These are phyloP conservation scores for Crithidia expoeki DNA, from an alignment of 208 protist genomes.

Conservation along the genomic window DNA sequence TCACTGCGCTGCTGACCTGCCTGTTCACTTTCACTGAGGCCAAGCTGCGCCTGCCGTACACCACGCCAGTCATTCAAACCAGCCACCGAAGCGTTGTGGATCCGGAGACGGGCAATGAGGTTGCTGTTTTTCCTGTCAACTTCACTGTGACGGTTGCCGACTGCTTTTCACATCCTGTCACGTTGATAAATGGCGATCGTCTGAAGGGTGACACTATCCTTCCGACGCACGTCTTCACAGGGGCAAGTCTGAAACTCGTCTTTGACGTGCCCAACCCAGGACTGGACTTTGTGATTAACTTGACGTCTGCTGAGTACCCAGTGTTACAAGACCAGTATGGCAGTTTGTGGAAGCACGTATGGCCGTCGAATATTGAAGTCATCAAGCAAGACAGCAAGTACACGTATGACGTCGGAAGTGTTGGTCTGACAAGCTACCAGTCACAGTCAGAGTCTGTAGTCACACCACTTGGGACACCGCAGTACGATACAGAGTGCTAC, in stretches of 20 bases:
- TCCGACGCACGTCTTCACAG: slow-evolving; percentile 17
- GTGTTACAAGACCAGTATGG: slow-evolving; percentile 23
- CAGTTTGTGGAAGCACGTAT: slow-evolving; percentile 22
- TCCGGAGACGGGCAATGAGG: slow-evolving; percentile 14
- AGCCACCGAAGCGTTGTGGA: slow-evolving; percentile 8
- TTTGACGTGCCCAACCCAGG: slow-evolving; percentile 36
- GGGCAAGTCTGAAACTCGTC: slow-evolving; percentile 14
- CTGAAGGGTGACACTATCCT: slow-evolving; percentile 6
- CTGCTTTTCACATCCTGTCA: slow-evolving; percentile 12
- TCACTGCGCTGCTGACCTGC: neutral
- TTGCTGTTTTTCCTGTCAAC: slow-evolving; percentile 24
- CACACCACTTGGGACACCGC: slow-evolving; percentile 13
- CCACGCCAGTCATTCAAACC: slow-evolving; percentile 26
- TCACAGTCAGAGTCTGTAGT: slow-evolving; percentile 30
- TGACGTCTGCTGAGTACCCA: slow-evolving; percentile 22
- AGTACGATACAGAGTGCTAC: slow-evolving; percentile 19
- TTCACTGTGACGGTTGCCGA: slow-evolving; percentile 19
- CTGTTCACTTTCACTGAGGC: slow-evolving; percentile 1
- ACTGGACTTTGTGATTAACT: slow-evolving; percentile 31
- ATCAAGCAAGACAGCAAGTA: slow-evolving; percentile 31
- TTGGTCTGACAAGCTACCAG: slow-evolving; percentile 26
- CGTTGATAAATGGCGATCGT: slow-evolving; percentile 1
- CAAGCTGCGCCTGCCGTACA: slow-evolving; percentile 19
- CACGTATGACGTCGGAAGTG: slow-evolving; percentile 27
- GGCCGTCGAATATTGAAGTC: slow-evolving; percentile 17